Evolutionary conservation across 306 rosid genomes (phyloP).

Genomic region (Lathyrus sativus): DNA sequence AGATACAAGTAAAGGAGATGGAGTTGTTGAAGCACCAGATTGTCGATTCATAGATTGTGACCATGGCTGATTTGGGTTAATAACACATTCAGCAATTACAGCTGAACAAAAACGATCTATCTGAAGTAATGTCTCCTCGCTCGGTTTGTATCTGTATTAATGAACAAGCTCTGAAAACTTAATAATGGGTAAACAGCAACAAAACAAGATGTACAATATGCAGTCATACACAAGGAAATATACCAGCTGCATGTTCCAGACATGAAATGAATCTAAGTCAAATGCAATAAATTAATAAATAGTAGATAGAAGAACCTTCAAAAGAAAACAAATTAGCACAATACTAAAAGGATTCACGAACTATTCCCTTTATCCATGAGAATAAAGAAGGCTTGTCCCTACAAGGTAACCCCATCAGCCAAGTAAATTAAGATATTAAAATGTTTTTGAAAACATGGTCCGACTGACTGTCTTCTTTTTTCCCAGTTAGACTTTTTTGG

Average conservation of each 20-base stretch:
- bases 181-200: conserved; percentile 30
- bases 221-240: conserved; percentile 26
- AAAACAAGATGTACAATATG: conserved; percentile 26
- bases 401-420: neutral
- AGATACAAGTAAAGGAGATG: conserved; percentile 75
- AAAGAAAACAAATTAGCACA: conserved; percentile 25
- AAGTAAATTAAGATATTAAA: conserved; percentile 1
- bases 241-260: conserved; percentile 23
- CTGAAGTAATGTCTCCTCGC: conserved; percentile 86
- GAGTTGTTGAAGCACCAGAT: conserved; percentile 56
- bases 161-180: conserved; percentile 36
- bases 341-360: conserved; percentile 1
- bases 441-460: conserved; percentile 16
- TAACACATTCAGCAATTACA: conserved; percentile 79
- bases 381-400: conserved; percentile 12
- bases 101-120: conserved; percentile 95
- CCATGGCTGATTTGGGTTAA: conserved; percentile 62
- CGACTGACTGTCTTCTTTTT: neutral
- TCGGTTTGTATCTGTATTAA: conserved; percentile 82
- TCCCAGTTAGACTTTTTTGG: neutral
- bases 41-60: conserved; percentile 61
- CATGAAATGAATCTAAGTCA: conserved; percentile 4
- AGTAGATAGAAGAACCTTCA: conserved; percentile 8
- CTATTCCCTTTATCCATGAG: conserved; percentile 2
- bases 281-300: conserved; percentile 25